Evolutionary conservation across 768 basidiomycete species (phyloP).

Genomic region (Daedaleopsis nitida): DNA sequence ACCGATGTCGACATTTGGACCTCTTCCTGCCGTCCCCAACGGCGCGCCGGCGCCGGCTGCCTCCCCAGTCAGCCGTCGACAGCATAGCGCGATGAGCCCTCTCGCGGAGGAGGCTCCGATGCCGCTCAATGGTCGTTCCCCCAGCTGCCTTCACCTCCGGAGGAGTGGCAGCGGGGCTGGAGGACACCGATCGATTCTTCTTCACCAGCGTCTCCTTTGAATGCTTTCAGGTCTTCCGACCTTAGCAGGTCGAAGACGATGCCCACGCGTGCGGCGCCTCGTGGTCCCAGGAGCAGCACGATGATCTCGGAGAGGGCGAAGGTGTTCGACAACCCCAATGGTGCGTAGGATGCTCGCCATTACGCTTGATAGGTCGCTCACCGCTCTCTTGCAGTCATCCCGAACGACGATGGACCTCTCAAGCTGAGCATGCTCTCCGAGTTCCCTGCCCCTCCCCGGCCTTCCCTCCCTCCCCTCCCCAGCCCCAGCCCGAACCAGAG

Average conservation of each 20-base stretch:
- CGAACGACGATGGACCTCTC: constrained; percentile 10
- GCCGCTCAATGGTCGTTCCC: constrained; percentile 1
- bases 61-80: constrained; percentile 9
- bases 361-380: background rate
- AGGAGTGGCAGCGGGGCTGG: constrained; percentile 10
- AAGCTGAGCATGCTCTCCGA: constrained; percentile 31
- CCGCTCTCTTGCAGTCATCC: background rate
- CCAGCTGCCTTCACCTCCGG: constrained; percentile 15
- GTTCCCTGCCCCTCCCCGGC: constrained; percentile 34
- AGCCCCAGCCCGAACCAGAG: constrained; percentile 16
- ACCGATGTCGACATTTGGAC: constrained; percentile 21
- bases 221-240: background rate
- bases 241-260: constrained; percentile 30
- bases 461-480: constrained; percentile 17
- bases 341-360: constrained; percentile 7
- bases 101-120: constrained; percentile 3
- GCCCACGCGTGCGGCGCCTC: constrained; percentile 23
- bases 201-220: constrained; percentile 8
- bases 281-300: constrained; percentile 26
- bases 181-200: constrained; percentile 15
- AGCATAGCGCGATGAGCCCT: constrained; percentile 3
- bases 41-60: constrained; percentile 5
- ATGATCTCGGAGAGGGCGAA: constrained; percentile 33
- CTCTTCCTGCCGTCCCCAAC: constrained; percentile 22
- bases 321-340: constrained; percentile 30